phyloP scores from a whole-genome alignment of 2,329 filamentous ascomycete species.

The Colletotrichum acutatum region DNA sequence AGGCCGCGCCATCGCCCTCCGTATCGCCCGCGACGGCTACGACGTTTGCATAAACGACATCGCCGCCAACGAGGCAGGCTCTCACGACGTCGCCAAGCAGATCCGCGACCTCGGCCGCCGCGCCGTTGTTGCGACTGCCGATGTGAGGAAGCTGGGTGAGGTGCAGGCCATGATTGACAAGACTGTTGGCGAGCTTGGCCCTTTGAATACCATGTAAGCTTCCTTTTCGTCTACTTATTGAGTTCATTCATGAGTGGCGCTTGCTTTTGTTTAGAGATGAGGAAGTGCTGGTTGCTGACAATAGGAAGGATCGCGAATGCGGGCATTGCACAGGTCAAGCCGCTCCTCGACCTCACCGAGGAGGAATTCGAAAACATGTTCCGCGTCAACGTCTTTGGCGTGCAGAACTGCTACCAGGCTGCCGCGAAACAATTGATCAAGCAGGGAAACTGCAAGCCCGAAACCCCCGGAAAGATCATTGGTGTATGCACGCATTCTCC shows the following conservation, averaged over 20 bases:
- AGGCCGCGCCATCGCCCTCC: constrained; percentile 71
- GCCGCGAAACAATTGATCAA: constrained; percentile 74
- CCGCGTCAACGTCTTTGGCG: constrained; percentile 72
- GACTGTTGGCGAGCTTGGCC: constrained; percentile 64
- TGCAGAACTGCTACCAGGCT: constrained; percentile 72
- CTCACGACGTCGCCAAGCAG: constrained; percentile 63
- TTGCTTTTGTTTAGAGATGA: constrained; percentile 34
- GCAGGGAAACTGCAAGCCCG: constrained; percentile 57
- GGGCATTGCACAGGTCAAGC: constrained; percentile 68
- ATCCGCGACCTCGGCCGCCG: constrained; percentile 63
- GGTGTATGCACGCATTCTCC: constrained; percentile 48
- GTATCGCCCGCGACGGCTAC: constrained; percentile 73
- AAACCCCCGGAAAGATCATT: constrained; percentile 47
- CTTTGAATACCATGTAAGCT: constrained; percentile 51
- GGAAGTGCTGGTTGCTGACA: constrained; percentile 45
- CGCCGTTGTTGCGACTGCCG: constrained; percentile 66
- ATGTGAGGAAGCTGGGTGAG: constrained; percentile 67
- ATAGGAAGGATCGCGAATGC: constrained; percentile 65
- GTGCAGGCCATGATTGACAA: constrained; percentile 62
- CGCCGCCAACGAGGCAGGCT: constrained; percentile 59
- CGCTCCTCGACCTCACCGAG: constrained; percentile 65
- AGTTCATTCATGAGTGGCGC: background rate
- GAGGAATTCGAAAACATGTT: constrained; percentile 70
- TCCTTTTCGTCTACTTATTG: background rate
- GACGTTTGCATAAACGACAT: constrained; percentile 74